Base-by-base conservation (phyloP, 768 basidiomycete genomes). In the Phanerochaete sordida region DNA sequence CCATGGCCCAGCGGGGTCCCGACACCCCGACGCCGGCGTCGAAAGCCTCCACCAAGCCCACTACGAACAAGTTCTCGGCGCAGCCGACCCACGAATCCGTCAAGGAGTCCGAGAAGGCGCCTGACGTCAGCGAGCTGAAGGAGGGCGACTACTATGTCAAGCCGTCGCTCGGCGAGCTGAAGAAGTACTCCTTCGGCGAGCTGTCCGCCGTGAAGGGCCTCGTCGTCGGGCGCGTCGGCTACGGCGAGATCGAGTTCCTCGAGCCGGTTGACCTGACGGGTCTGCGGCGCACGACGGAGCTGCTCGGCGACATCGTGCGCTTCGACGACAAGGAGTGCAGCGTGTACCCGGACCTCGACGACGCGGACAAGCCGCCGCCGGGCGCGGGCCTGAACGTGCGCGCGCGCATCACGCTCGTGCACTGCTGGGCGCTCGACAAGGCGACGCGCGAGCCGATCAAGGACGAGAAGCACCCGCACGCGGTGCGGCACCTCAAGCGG, bases 61-160 rank as follows among this genome's bases (percentile, higher is more conserved):
- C 73, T 13, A 68, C 79, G 3, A 77, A 78, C 60, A 79, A 73
- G 35, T 78, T 77, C 61, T 70, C 72, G 6, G 76, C 75, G 31
- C 75, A 77, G n/a, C 66, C 67, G 45, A 33, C 62, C 65, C 26
- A 56, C 64, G 66, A 75, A 45, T 19, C 55, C 76, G 79, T 63
- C 72, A 76, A 61, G 74, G 71, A 66, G 15, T 28, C 59, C 19
- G 61, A 56, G 19, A 68, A 68, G 30, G 69, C 69, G 33, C 65
- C 77, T 23, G 53, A 54, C 35, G 26, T 33, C 21, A 73, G 73
- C 19, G 78, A 83, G 53, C 80, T 84, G 16, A 82, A 86, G 61
- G 86, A 94, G 62, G 97, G 95, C 44, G 93, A 97, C 61, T 99
- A 98, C 75, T 98, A 86, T 82, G 85, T 90, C 58, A 87, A 87